Conservation (phyloP, 1,284 basidiomycete species). For the Microbotryum silenes-acaulis region DNA sequence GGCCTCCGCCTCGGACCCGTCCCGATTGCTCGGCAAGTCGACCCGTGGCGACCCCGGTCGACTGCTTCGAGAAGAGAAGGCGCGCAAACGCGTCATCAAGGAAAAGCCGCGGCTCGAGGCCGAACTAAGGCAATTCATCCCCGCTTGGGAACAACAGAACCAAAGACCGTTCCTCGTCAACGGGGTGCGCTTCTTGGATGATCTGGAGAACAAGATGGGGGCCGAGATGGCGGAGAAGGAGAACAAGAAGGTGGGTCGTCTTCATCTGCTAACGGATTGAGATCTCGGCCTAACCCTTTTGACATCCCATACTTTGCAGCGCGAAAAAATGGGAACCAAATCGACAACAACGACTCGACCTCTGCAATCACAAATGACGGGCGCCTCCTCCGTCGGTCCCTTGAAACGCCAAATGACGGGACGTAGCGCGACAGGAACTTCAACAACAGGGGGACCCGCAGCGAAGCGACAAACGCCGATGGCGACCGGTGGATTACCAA, state of each 20-base stretch:
- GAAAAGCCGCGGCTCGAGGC: constrained; percentile 92
- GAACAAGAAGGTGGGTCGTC: constrained; percentile 21
- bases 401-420: constrained; percentile 32
- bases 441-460: constrained; percentile 5
- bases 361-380: constrained; percentile 19
- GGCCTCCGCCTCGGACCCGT: constrained; percentile 67
- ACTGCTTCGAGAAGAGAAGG: constrained; percentile 88
- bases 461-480: constrained; percentile 17
- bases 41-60: constrained; percentile 48
- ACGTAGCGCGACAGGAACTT: constrained; percentile 1
- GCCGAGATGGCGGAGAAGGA: constrained; percentile 42
- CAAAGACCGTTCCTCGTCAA: constrained; percentile 73
- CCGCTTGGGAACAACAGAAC: constrained; percentile 77
- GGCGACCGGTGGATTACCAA: constrained; percentile 1
- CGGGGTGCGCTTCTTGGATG: constrained; percentile 71
- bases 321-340: constrained; percentile 15
- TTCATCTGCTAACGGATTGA: not conserved
- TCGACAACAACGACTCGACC: constrained; percentile 6
- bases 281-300: not conserved
- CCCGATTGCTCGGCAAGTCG: constrained; percentile 66
- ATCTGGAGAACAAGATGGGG: constrained; percentile 62
- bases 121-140: constrained; percentile 70
- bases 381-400: constrained; percentile 8
- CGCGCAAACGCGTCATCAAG: constrained; percentile 88
- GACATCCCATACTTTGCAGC: not conserved